A percentile compares a stretch with the other conserved stretches of the same genome.
These are phyloP conservation scores for Echeveria elegans DNA, from an alignment of 164 flowering plant species.

Conservation along the genomic window DNA sequence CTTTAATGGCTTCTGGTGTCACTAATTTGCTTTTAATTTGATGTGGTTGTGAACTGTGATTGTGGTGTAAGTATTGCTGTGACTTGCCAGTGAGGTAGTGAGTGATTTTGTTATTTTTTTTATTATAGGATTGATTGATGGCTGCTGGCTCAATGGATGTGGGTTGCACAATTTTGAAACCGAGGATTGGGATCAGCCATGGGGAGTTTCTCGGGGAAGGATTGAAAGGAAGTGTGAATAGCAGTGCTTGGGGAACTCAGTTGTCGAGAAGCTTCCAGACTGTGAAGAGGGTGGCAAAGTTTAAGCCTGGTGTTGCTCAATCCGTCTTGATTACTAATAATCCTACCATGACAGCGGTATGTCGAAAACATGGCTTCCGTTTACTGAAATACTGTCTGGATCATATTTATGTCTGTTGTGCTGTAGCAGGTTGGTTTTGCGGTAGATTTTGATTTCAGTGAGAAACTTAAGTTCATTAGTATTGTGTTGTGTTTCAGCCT, in stretches of 20 bases:
- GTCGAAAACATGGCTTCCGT: constrained; percentile 1
- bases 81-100: too few relatives aligned
- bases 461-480: not conserved
- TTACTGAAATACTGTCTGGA: too few relatives aligned
- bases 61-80: not conserved
- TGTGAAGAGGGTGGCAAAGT: constrained; percentile 20
- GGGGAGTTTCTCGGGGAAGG: constrained; percentile 42
- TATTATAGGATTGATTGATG: not conserved
- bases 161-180: not conserved
- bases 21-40: not conserved
- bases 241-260: constrained; percentile 19
- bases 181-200: constrained; percentile 10
- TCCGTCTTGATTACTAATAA: constrained; percentile 57
- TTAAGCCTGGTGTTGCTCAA: constrained; percentile 35
- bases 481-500: constrained; percentile 20
- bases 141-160: not conserved
- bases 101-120: not conserved
- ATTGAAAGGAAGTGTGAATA: constrained; percentile 23
- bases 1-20: not conserved
- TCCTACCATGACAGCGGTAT: constrained; percentile 40
- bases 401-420: not conserved
- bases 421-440: not conserved
- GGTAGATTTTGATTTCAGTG: not conserved
- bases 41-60: not conserved
- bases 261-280: constrained; percentile 19